Base-by-base conservation (phyloP, 1,284 basidiomycete species). In the Athelia sp. region DNA sequence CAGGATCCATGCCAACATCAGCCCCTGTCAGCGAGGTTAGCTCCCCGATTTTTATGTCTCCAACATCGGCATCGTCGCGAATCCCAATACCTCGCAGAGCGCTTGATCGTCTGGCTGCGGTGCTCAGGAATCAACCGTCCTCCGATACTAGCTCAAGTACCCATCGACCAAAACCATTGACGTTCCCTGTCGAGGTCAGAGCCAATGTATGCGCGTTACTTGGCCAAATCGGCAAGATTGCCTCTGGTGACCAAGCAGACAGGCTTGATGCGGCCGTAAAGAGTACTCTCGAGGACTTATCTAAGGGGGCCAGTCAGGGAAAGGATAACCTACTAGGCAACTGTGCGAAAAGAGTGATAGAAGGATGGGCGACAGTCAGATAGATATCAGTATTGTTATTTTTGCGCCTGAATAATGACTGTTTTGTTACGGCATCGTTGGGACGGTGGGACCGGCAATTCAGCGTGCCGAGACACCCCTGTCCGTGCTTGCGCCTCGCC, bases 201-300 rank as follows among this genome's bases (percentile, higher is more conserved):
- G 71, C 79, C 21, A 91, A 91, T 58, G 75, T 81, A 19, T 90
- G 88, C 58, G 78, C 81, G 4, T 72, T 91, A 53, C 66, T 90
- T 23, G 72, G 76, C 43, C 83, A 88, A 56, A 59, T 89, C 19
- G 76, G 75, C 45, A 76, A 75, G 54, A 72, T 80, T 54, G 65
- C 70, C 2, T 64, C 76, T 15, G 71, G 70, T 8, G 72, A 73
- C 17, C 74, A 79, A 48, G 58, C 82, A 46, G 64, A 66, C 18
- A 67, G 63, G 43, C 61, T 88, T 50, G 79, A 82, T 62, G 73
- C 74, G 11, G 65, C 65, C 43, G 65, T 78, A 17, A 64, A 69
- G 43, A 72, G 78, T 26, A 71, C 77, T n/a, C 58, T 87, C 32
- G 75, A 83, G 52, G 70, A 69, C 48, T 52, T 81, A n/a, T 59